phyloP scores from a whole-genome alignment of 148 eudicot species.

The Fagopyrum esculentum region DNA sequence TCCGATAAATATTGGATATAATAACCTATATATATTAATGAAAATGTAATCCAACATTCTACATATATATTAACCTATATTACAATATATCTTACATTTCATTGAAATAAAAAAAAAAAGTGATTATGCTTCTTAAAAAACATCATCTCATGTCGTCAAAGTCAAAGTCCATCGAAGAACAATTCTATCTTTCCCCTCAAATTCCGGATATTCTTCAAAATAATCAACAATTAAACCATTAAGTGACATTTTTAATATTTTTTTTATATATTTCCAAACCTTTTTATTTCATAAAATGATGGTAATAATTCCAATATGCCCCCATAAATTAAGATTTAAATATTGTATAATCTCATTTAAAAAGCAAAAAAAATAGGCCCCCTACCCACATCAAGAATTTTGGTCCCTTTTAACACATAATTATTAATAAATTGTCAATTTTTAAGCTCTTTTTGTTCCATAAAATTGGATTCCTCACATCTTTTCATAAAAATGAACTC shows the following conservation, averaged over 20 bases:
- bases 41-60: too few relatives aligned
- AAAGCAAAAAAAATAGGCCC: neutral
- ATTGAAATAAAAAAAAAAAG: neutral
- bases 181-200: slow-evolving; percentile 33
- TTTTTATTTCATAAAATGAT: neutral
- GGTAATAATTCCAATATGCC: neutral
- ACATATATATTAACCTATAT: too few relatives aligned
- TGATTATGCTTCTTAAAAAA: neutral
- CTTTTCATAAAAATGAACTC: slow-evolving; percentile 10
- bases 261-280: neutral
- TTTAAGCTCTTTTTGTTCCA: neutral
- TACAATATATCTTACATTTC: neutral
- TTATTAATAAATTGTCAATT: neutral
- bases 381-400: slow-evolving; percentile 4
- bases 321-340: neutral
- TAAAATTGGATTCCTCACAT: slow-evolving; percentile 10
- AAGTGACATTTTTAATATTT: neutral
- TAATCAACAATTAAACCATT: slow-evolving; percentile 1
- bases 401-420: slow-evolving; percentile 5
- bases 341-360: neutral
- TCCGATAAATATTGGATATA: too few relatives aligned
- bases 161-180: slow-evolving; percentile 25
- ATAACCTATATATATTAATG: too few relatives aligned
- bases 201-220: slow-evolving; percentile 26
- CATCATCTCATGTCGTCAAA: slow-evolving; percentile 20